A percentile compares a stretch with the other conserved stretches of the same genome.
Evolutionary conservation across 805 yeast species (phyloP).

Genomic region (Starmerella powellii): DNA sequence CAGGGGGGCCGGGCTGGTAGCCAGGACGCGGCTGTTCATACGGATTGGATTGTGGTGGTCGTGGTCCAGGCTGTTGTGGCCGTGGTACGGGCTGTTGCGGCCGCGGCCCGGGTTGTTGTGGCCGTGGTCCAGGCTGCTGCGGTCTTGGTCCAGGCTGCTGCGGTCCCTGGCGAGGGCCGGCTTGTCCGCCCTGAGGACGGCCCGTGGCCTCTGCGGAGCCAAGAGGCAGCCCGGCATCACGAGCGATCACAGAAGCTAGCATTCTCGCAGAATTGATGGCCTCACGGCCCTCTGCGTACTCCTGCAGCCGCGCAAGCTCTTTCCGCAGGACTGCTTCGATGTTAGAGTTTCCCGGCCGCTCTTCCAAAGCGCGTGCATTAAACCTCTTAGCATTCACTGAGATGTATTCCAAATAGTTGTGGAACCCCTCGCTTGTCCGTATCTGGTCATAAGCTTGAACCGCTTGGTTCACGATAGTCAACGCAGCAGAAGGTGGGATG

Average conservation of each 20-base stretch:
- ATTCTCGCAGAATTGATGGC: too few relatives aligned
- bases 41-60: not conserved
- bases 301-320: not conserved
- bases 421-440: constrained; percentile 12
- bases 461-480: constrained; percentile 13
- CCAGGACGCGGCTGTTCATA: not conserved
- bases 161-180: not conserved
- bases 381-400: constrained; percentile 9
- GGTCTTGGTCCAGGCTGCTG: not conserved
- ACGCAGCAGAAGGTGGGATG: constrained; percentile 1
- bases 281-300: not conserved
- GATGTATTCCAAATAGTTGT: constrained; percentile 13
- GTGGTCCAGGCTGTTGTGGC: not conserved
- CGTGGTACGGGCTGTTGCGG: not conserved
- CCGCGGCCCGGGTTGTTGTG: not conserved
- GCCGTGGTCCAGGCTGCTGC: not conserved
- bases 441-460: constrained; percentile 10
- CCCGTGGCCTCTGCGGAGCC: not conserved
- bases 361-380: not conserved
- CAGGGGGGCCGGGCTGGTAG: not conserved
- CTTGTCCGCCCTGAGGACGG: not conserved
- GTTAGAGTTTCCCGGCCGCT: not conserved
- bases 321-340: not conserved
- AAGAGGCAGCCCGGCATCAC: too few relatives aligned
- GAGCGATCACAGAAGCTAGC: too few relatives aligned